Evolutionary conservation across 1,284 basidiomycete species (phyloP), one percentile per base, ranked within the genome.

Genomic region (Irpex sp.): DNA sequence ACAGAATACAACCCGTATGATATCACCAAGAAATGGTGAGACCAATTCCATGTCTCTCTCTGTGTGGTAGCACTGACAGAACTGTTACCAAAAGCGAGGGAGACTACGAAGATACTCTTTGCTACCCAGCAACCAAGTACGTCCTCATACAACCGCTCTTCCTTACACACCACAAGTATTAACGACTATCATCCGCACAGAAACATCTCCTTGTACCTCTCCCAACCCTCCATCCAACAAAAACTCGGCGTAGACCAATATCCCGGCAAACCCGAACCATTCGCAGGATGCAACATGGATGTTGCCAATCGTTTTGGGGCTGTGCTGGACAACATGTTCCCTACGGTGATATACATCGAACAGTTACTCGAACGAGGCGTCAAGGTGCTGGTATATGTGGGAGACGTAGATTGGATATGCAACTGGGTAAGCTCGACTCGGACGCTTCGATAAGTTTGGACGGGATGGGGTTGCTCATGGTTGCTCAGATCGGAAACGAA

Each of bases 331-430:
- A 82, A 85, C 65, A 64, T 66, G 13, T 72, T 76, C 56, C 82
- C 81, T 59, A 82, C 81, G 0, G 75, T 79, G 68, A 75, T 82
- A 55, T 88, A 94, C 71, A 80, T 94, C 61, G 81, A 84, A 1
- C 86, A 80, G 1, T 81, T 96, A 38, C 83, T 95, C n/a, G 92
- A 94, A 71, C 84, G 91, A 31, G 87, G 85, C 1, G 78, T 96
- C 37, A 78, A 83, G 4, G 85, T 89, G 3, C 81, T 96, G 17
- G 85, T 93, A 63, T 93, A 93, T 66, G 89, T 87, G 4, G 91
- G 91, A n/a, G 82, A 80, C 2, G 84, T 86, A 62, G 91, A 92
- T 73, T 91, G 82, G 80, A 87, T 90, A 65, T 92, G 90, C 72
- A 93, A 92, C 74, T 88, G 87, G 82, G 76, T 92, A 54, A 38